A percentile compares a stretch with the other conserved stretches of the same genome.
phyloP scores from a whole-genome alignment of 2,329 filamentous ascomycete genomes.

The Xylariaceae sp. region DNA sequence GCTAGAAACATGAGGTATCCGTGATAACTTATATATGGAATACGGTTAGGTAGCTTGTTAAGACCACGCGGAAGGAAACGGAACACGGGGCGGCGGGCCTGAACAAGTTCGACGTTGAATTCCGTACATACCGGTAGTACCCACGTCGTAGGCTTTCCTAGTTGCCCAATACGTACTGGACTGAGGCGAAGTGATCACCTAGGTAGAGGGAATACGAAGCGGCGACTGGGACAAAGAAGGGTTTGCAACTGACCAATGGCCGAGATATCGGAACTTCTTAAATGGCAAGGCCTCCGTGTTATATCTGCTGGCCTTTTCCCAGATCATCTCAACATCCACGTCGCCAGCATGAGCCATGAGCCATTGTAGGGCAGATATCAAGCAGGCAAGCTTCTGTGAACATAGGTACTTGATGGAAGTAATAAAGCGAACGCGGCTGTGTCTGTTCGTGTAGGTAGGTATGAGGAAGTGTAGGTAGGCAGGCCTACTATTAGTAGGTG shows the following conservation, averaged over 20 bases:
- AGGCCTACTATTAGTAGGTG: too few species aligned
- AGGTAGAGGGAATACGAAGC: neutral
- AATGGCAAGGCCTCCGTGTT: neutral
- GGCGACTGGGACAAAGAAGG: neutral
- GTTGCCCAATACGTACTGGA: neutral
- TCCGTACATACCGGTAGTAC: neutral
- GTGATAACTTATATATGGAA: neutral
- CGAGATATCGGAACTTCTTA: slow-evolving; percentile 11
- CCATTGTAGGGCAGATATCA: too few species aligned
- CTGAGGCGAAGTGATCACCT: neutral
- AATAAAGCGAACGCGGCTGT: too few species aligned
- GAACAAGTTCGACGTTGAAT: neutral
- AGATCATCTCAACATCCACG: neutral
- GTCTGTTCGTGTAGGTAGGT: too few species aligned
- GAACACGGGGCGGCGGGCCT: neutral
- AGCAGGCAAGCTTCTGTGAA: too few species aligned
- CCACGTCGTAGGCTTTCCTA: neutral
- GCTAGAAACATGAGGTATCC: too few species aligned
- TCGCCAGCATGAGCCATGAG: too few species aligned
- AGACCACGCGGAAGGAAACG: neutral
- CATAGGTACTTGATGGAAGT: too few species aligned
- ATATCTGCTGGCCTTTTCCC: neutral
- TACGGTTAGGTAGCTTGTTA: neutral
- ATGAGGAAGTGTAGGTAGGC: too few species aligned
- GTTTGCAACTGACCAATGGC: slow-evolving; percentile 13